Percentiles rank a stretch among this genome's conserved stretches.
These are phyloP conservation scores for Nelumbo lutea DNA, from an alignment of 164 flowering plant genomes.

Conservation along the genomic window DNA sequence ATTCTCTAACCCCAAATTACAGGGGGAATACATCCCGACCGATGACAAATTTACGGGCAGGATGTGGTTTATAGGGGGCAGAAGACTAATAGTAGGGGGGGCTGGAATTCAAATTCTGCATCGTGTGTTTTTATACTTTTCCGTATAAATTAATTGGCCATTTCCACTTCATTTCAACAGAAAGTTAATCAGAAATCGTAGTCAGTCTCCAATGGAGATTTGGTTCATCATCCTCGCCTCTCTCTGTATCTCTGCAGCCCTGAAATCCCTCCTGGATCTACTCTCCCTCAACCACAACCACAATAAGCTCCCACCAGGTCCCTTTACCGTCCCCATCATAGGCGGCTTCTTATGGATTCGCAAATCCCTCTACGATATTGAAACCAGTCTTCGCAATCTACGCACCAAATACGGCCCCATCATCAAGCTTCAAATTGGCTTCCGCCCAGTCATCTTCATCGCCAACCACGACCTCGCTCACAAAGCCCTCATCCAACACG, in stretches of 20 bases:
- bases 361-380: constrained; percentile 19
- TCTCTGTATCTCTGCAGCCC: not conserved
- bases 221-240: constrained; percentile 5
- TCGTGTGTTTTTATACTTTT: too few relatives aligned
- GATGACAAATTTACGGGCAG: too few relatives aligned
- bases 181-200: too few relatives aligned
- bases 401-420: constrained; percentile 38
- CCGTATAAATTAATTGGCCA: too few relatives aligned
- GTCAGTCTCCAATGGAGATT: not conserved
- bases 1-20: too few relatives aligned
- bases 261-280: constrained; percentile 15
- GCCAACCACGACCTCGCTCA: constrained; percentile 30
- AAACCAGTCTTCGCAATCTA: constrained; percentile 19
- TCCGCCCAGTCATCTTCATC: constrained; percentile 26
- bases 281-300: not conserved
- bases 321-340: constrained; percentile 26
- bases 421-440: constrained; percentile 31
- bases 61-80: too few relatives aligned
- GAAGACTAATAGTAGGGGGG: too few relatives aligned
- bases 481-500: constrained; percentile 28
- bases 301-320: constrained; percentile 40
- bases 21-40: too few relatives aligned
- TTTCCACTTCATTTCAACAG: too few relatives aligned
- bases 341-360: constrained; percentile 25
- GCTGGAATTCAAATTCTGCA: too few relatives aligned